Conservation (phyloP, 257 asterid species). For the Linderniella brevidens region DNA sequence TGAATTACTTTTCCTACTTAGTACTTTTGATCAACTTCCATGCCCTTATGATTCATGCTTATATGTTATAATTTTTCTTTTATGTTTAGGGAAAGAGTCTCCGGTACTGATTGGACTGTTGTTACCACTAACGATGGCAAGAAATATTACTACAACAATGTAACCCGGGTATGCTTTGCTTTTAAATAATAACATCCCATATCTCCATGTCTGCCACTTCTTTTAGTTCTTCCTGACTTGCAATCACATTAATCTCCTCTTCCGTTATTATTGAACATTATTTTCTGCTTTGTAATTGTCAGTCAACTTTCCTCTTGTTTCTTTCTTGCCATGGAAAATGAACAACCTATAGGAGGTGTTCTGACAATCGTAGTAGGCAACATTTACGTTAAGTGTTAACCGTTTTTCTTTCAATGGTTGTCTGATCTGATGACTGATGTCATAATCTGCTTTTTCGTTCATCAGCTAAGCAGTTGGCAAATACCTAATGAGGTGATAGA, state of each 20-base stretch:
- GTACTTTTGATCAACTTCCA: not conserved
- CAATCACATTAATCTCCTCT: no score
- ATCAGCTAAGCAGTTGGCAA: slow-evolving; percentile 98
- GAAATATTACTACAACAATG: slow-evolving; percentile 62
- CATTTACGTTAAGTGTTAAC: not conserved
- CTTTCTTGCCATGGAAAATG: no score
- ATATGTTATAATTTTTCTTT: slow-evolving; percentile 11
- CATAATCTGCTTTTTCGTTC: slow-evolving; percentile 8
- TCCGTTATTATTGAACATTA: no score
- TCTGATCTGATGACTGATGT: not conserved
- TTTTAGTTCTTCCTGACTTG: no score
- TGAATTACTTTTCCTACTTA: no score
- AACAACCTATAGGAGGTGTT: no score
- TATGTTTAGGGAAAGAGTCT: slow-evolving; percentile 60
- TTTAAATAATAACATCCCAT: no score
- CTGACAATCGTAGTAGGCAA: no score
- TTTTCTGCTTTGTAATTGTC: no score
- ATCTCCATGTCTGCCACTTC: no score
- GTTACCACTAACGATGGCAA: slow-evolving; percentile 85
- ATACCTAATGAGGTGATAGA: slow-evolving; percentile 73
- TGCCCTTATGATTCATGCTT: not conserved
- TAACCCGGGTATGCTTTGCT: slow-evolving; percentile 45
- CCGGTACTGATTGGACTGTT: slow-evolving; percentile 78
- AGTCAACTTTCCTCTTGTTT: no score
- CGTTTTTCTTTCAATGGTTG: slow-evolving; percentile 2